Evolutionary conservation across 2,329 filamentous ascomycete species (phyloP).

Genomic region (Escovopsis weberi): DNA sequence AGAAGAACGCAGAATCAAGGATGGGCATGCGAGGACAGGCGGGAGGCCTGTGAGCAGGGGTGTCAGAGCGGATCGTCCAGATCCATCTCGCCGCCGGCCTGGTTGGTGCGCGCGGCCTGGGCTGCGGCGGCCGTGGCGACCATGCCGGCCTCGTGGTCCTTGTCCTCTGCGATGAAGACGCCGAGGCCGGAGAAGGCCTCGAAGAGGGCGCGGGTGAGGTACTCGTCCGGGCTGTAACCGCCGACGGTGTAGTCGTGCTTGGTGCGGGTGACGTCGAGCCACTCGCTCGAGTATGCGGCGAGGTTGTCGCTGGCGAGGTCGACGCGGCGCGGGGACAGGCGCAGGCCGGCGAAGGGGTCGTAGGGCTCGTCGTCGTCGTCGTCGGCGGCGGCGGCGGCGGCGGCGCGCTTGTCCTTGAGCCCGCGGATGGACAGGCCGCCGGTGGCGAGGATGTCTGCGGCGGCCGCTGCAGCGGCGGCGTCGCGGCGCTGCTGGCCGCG

Average conservation of each 20-base stretch:
- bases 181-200: constrained; percentile 85
- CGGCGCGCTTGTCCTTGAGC: constrained; percentile 46
- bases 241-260: constrained; percentile 57
- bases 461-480: constrained; percentile 19
- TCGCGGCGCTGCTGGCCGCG: constrained; percentile 39
- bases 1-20: not conserved
- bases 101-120: constrained; percentile 20
- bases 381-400: not conserved
- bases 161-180: constrained; percentile 75
- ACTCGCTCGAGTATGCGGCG: constrained; percentile 59
- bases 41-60: too few relatives aligned
- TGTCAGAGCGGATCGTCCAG: constrained; percentile 31
- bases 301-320: constrained; percentile 33
- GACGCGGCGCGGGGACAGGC: constrained; percentile 56
- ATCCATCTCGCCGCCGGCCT: constrained; percentile 28
- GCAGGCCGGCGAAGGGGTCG: constrained; percentile 72
- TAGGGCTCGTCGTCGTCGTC: constrained; percentile 56
- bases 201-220: constrained; percentile 64
- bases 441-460: constrained; percentile 6
- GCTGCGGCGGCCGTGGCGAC: constrained; percentile 20
- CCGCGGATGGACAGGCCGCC: constrained; percentile 57
- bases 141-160: constrained; percentile 21
- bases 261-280: constrained; percentile 51
- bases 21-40: too few relatives aligned
- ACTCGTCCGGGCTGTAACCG: constrained; percentile 73